Evolutionary conservation across 2,329 filamentous ascomycete genomes (phyloP).

Genomic region (Neocucurbitaria cava): DNA sequence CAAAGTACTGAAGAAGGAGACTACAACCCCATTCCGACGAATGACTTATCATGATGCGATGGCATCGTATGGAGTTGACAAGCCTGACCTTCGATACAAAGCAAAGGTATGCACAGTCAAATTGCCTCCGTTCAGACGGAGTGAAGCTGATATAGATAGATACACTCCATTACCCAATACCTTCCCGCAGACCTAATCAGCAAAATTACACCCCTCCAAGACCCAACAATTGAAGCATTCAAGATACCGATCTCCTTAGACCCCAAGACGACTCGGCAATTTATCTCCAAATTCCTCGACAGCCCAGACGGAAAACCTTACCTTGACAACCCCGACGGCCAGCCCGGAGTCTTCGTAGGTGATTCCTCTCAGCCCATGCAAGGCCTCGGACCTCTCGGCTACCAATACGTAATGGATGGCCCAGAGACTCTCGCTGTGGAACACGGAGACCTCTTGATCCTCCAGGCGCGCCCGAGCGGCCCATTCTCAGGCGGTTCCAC

Average conservation of each 20-base stretch:
- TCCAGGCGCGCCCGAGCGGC: slow-evolving; percentile 76
- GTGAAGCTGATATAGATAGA: slow-evolving; percentile 56
- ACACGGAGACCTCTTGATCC: slow-evolving; percentile 76
- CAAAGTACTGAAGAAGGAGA: slow-evolving; percentile 54
- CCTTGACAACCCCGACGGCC: slow-evolving; percentile 74
- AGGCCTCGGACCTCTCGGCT: slow-evolving; percentile 80
- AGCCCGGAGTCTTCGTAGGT: slow-evolving; percentile 78
- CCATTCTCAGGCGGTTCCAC: slow-evolving; percentile 77
- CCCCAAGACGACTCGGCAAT: slow-evolving; percentile 63
- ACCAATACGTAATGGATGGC: slow-evolving; percentile 68
- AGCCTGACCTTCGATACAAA: slow-evolving; percentile 83
- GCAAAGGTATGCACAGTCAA: slow-evolving; percentile 60
- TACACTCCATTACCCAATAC: slow-evolving; percentile 69
- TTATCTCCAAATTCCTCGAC: slow-evolving; percentile 76
- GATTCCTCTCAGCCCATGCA: slow-evolving; percentile 76
- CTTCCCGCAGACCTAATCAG: slow-evolving; percentile 69
- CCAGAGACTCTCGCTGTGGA: slow-evolving; percentile 62
- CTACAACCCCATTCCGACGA: slow-evolving; percentile 59
- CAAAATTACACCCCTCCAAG: slow-evolving; percentile 74
- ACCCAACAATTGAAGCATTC: slow-evolving; percentile 78
- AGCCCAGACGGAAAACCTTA: slow-evolving; percentile 65
- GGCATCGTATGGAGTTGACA: slow-evolving; percentile 83
- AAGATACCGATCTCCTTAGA: slow-evolving; percentile 67
- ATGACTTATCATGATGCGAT: slow-evolving; percentile 81
- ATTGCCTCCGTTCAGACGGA: background rate